Percentiles rank a stretch among this genome's conserved stretches.
These are phyloP conservation scores for Podospora anserina DNA, from an alignment of 495 filamentous ascomycete species.

Conservation along the genomic window DNA sequence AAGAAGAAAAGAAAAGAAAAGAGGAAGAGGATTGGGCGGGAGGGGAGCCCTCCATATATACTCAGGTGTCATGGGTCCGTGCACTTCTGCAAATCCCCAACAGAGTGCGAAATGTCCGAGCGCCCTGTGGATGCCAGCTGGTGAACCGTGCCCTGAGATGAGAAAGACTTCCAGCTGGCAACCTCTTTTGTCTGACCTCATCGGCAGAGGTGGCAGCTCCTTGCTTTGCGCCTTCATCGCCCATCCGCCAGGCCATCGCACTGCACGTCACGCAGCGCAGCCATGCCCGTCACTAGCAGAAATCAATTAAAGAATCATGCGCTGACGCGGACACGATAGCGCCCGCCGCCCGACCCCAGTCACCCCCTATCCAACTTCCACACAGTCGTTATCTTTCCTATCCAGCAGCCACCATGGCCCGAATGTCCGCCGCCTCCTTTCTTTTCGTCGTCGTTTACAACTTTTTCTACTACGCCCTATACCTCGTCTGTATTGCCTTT, in stretches of 20 bases:
- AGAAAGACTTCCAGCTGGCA: background rate
- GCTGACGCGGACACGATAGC: background rate
- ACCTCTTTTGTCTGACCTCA: background rate
- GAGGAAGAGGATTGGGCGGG: slow-evolving; percentile 11
- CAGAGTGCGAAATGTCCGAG: background rate
- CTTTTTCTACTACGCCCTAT: slow-evolving; percentile 73
- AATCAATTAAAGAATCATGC: background rate
- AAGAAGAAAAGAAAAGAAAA: slow-evolving; percentile 28
- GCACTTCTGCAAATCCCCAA: slow-evolving; percentile 16
- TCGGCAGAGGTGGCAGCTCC: background rate
- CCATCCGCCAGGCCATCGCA: background rate
- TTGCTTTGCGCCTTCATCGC: slow-evolving; percentile 8
- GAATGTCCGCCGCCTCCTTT: slow-evolving; percentile 35
- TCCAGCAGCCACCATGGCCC: background rate
- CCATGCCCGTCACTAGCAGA: background rate
- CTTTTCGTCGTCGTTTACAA: slow-evolving; percentile 78
- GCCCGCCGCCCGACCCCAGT: background rate
- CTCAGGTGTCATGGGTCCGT: slow-evolving; percentile 3
- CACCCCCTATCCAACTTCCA: background rate
- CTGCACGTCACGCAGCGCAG: background rate
- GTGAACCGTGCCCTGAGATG: background rate
- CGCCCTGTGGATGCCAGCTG: background rate
- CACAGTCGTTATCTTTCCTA: background rate
- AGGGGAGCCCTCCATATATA: slow-evolving; percentile 10
- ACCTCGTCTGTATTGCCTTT: slow-evolving; percentile 66